Conservation (phyloP, 1,284 basidiomycete genomes). For the Boletellus deceptivus region DNA sequence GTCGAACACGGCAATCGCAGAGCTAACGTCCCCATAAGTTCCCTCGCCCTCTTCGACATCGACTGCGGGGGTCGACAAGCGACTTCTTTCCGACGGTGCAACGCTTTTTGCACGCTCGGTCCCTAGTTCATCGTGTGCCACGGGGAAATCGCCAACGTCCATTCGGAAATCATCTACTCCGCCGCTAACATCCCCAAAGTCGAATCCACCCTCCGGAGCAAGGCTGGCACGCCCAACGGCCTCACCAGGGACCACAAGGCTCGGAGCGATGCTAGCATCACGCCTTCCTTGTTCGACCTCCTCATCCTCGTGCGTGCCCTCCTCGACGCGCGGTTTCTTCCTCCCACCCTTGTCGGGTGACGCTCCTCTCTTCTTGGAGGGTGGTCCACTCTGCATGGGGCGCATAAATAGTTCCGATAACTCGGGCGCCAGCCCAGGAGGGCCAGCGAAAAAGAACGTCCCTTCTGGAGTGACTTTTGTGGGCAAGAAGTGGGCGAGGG, state of each 20-base stretch:
- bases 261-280: constrained; percentile 59
- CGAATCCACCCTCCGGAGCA: constrained; percentile 53
- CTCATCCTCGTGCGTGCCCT: constrained; percentile 47
- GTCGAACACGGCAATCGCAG: constrained; percentile 85
- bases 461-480: constrained; percentile 69
- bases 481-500: constrained; percentile 82
- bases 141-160: constrained; percentile 41
- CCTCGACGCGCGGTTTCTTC: constrained; percentile 61
- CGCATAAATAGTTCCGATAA: constrained; percentile 82
- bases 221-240: constrained; percentile 48
- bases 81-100: constrained; percentile 55
- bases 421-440: constrained; percentile 78
- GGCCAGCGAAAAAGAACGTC: constrained; percentile 78
- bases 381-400: constrained; percentile 51
- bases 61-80: constrained; percentile 66
- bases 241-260: constrained; percentile 53
- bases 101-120: constrained; percentile 34
- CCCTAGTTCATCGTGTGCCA: constrained; percentile 32
- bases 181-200: constrained; percentile 54
- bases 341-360: constrained; percentile 55
- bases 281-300: constrained; percentile 70
- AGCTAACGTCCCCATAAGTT: constrained; percentile 65
- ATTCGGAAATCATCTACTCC: constrained; percentile 66
- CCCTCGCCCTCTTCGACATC: constrained; percentile 64
- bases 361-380: constrained; percentile 52